A percentile compares a stretch with the other conserved stretches of the same genome.
Conservation (phyloP, 192 early-diverging fungal genomes). For the Linnemannia exigua region DNA sequence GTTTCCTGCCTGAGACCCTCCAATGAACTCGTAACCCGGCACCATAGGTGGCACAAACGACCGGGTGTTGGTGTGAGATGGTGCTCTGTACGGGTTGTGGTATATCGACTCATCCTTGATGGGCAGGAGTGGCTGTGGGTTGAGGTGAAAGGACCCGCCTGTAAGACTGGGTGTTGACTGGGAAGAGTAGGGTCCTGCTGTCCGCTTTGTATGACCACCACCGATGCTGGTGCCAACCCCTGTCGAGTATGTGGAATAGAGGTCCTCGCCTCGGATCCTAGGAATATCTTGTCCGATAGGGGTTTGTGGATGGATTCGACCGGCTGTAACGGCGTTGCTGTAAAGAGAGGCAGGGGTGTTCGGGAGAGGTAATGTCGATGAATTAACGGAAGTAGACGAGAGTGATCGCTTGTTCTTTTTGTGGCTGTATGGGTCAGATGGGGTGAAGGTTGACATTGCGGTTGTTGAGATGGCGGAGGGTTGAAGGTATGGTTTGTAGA, state of each 20-base stretch:
- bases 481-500: slow-evolving; percentile 44
- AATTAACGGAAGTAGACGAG: not conserved
- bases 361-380: not conserved
- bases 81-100: slow-evolving; percentile 43
- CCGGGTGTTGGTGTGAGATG: slow-evolving; percentile 33
- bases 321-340: not conserved
- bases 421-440: slow-evolving; percentile 2
- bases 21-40: slow-evolving; percentile 38
- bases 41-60: slow-evolving; percentile 37
- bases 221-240: not conserved
- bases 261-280: not conserved
- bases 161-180: not conserved
- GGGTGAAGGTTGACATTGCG: slow-evolving; percentile 40
- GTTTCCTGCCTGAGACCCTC: slow-evolving; percentile 50
- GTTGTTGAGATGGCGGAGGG: slow-evolving; percentile 49
- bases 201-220: not conserved
- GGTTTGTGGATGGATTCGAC: not conserved
- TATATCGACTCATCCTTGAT: slow-evolving; percentile 31
- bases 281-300: not conserved
- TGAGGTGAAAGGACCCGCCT: slow-evolving; percentile 13
- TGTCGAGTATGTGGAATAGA: not conserved
- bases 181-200: slow-evolving; percentile 21
- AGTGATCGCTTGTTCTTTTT: not conserved
- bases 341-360: not conserved
- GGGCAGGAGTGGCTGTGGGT: not conserved